Percentiles rank a stretch among this genome's conserved stretches.
Evolutionary conservation across 2,329 filamentous ascomycete species (phyloP).

Genomic region (Fusarium oxysporum): DNA sequence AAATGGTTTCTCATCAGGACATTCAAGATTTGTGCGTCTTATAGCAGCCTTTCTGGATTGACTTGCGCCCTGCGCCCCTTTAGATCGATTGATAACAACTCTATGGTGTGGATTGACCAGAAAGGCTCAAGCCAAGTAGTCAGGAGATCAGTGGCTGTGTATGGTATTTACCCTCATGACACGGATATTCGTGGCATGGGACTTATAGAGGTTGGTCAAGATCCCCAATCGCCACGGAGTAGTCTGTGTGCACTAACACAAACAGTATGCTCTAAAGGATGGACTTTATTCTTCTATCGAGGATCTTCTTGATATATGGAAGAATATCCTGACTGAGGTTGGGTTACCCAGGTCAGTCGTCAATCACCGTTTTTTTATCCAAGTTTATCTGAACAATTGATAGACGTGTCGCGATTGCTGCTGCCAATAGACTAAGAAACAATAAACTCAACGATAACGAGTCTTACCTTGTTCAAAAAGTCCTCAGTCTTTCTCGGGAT

Average conservation of each 20-base stretch:
- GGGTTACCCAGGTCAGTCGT: constrained; percentile 7
- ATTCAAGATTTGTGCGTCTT: background rate
- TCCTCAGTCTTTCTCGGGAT: background rate
- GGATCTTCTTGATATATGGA: constrained; percentile 7
- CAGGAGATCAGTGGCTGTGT: background rate
- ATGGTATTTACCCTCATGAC: background rate
- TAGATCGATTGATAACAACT: rapidly evolving
- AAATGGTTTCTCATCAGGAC: constrained; percentile 12
- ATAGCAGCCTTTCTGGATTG: constrained; percentile 1
- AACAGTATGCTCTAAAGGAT: background rate
- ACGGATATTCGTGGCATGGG: rapidly evolving
- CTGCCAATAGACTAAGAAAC: background rate
- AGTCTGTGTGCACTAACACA: background rate
- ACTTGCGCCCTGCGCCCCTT: constrained; percentile 7
- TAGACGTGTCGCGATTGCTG: background rate
- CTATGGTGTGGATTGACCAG: rapidly evolving
- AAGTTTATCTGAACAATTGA: rapidly evolving
- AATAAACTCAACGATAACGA: background rate
- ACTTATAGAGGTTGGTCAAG: constrained; percentile 16
- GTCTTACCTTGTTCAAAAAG: background rate
- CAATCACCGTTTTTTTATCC: rapidly evolving
- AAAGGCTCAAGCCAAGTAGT: rapidly evolving
- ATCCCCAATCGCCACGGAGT: rapidly evolving
- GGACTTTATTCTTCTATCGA: background rate
- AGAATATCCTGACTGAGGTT: background rate